Conservation (phyloP, 768 basidiomycete species). For the Tylopilus sp. region DNA sequence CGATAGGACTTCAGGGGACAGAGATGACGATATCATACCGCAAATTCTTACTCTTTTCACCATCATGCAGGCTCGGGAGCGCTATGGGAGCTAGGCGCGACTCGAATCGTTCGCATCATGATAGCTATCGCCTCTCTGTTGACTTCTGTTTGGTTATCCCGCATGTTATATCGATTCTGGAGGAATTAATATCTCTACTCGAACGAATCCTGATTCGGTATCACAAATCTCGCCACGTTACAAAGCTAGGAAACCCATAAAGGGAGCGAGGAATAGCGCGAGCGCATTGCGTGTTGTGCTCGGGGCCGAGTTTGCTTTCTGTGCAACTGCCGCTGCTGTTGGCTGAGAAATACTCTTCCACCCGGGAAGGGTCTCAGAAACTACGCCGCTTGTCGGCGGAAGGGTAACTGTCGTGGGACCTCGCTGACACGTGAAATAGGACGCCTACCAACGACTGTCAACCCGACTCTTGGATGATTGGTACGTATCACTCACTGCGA, state of each 20-base stretch:
- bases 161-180: constrained; percentile 11
- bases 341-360: constrained; percentile 15
- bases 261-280: constrained; percentile 22
- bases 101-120: constrained; percentile 5
- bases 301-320: constrained; percentile 23
- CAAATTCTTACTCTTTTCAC: constrained; percentile 25
- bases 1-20: constrained; percentile 19
- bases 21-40: constrained; percentile 14
- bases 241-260: constrained; percentile 29
- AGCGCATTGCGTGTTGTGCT: constrained; percentile 19
- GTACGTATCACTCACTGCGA: constrained; percentile 47
- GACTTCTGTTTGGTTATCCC: constrained; percentile 12
- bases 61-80: constrained; percentile 35
- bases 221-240: constrained; percentile 2
- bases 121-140: constrained; percentile 6
- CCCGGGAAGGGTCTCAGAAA: constrained; percentile 53
- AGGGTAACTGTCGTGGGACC: constrained; percentile 54
- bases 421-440: constrained; percentile 71
- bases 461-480: background rate
- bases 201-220: constrained; percentile 1
- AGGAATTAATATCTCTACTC: constrained; percentile 18
- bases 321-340: constrained; percentile 11
- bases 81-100: constrained; percentile 29
- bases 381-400: constrained; percentile 61
- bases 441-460: constrained; percentile 41